Base-by-base conservation (phyloP, 2,329 filamentous ascomycete species). In the Capronia americana region DNA sequence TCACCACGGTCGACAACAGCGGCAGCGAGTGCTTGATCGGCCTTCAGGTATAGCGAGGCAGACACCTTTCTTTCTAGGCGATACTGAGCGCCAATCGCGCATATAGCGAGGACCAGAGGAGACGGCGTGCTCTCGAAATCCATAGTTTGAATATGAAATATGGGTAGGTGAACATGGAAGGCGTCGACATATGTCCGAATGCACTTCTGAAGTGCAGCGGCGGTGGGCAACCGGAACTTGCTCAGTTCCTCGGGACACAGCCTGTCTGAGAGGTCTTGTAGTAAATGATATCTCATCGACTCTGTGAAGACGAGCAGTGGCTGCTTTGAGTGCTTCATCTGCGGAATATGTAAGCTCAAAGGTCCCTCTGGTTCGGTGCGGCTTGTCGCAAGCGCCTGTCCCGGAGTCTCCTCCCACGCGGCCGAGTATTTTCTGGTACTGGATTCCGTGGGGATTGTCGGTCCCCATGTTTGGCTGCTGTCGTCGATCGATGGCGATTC, bases 11-110 rank as follows among this genome's bases (percentile, higher is more conserved):
- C 51, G n/a, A 51, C 46, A 14, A 56, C 53, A 0, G 57, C 34
- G 20, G 51, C 56, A 23, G 53, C 55, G 20, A 69, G 64, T 11
- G 57, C 64, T 46, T 69, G 64, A 24, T 64, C 64, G 11, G 67
- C 67, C 51, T 62, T 66, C 48, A 58, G 48, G 28, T 64, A 69
- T 44, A 69, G 34, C 14, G 69, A 67, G 48, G 70, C 73, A 3
- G 76, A 75, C 17, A 72, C 70, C 23, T 74, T 75, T 24, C 75
- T 73, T n/a, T 75, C 73, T 8, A 77, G 66, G 8, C 58, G 72
- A 61, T 77, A 77, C 2, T 76, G 66, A 4, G 77, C 77, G 1
- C 77, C 77, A 61, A 79, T 76, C 17, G 76, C 74, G 55, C 76
- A 78, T 51, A 79, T 78, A 1, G 76, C 74, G 5, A 79, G 68